Evolutionary conservation across 495 filamentous ascomycete species (phyloP).

Genomic region (Daldinia loculata): DNA sequence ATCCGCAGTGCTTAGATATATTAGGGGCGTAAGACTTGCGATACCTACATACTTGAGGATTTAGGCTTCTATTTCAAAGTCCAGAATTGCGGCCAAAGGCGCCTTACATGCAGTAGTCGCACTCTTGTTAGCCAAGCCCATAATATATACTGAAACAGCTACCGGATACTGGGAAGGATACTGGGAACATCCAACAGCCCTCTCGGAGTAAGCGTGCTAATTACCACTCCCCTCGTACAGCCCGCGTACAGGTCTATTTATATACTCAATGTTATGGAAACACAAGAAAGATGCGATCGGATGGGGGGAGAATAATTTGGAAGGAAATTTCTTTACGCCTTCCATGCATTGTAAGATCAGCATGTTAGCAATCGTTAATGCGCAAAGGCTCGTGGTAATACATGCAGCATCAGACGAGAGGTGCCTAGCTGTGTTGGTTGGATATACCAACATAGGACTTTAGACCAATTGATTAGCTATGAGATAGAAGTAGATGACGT

Average conservation of each 20-base stretch:
- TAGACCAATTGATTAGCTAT: background rate
- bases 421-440: background rate
- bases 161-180: slow-evolving; percentile 3
- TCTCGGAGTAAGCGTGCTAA: slow-evolving; percentile 24
- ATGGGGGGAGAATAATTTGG: background rate
- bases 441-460: background rate
- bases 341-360: slow-evolving; percentile 8
- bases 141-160: slow-evolving; percentile 6
- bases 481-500: background rate
- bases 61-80: background rate
- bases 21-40: background rate
- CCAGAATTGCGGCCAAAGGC: background rate
- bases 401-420: background rate
- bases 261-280: slow-evolving; percentile 3
- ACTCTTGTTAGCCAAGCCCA: background rate
- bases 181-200: slow-evolving; percentile 1
- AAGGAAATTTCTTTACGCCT: background rate
- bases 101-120: background rate
- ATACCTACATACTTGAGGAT: background rate
- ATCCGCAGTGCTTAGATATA: background rate
- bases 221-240: slow-evolving; percentile 2
- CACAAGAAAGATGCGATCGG: background rate
- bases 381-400: background rate
- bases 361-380: slow-evolving; percentile 1
- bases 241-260: slow-evolving; percentile 19